Evolutionary conservation across 2,329 filamentous ascomycete genomes (phyloP), one percentile per base, ranked within the genome.

Genomic region (Alternaria triticimaculans): DNA sequence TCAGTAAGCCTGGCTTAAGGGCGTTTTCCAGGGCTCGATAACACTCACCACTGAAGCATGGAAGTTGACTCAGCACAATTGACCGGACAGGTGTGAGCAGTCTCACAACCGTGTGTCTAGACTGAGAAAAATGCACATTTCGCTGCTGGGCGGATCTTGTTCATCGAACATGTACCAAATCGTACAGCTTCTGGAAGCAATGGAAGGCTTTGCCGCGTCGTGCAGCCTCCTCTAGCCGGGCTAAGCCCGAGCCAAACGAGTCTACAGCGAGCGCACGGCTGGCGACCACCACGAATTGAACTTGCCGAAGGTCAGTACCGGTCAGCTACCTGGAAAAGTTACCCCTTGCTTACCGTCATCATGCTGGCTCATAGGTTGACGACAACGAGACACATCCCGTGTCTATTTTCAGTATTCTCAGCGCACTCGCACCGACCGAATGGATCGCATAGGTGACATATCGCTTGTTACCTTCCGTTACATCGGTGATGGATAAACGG

Each of bases 161-260:
- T n/a, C n/a, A 65, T 59, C 58, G 60, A 53, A 48, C 66, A 55
- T 45, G 26, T 10, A 33, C 5, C 48, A 60, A 23, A 41, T 46
- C 53, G 43, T 25, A 56, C 55, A 53, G 20, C 54, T 68, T 69
- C 64, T 64, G 53, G 64, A 72, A 69, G 55, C 55, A 45, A 54
- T 60, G 45, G 62, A 67, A 67, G 61, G 37, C 20, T n/a, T 55
- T 33, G 44, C 50, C 12, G 23, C 46, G 48, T 43, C 25, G 30
- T 21, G 37, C 48, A 11, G 33, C 44, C 45, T 18, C 21, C 25
- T 43, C 58, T 12, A 30, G 21, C 26, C 30, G 10, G 33, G 25
- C 57, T 25, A 53, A 46, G 41, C 54, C 15, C 8, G 20, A 10
- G 28, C 23, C 6, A 12, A 18, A 41, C 30, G 49, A 53, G n/a